Base-by-base conservation (phyloP, 2,329 filamentous ascomycete species). In the Leptosphaerulina australis region DNA sequence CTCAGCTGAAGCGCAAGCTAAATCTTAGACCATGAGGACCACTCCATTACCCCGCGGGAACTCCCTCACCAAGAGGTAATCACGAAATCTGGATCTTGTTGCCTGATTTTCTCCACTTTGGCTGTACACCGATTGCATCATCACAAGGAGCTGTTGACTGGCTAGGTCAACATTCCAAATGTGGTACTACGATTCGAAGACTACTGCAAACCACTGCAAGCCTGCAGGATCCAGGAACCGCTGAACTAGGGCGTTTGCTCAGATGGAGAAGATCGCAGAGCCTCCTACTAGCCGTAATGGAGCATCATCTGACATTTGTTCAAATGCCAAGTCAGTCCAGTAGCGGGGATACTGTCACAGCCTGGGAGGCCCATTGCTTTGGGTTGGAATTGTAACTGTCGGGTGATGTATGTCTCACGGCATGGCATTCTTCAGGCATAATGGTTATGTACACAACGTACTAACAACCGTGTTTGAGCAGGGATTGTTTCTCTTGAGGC, bases 231-330 rank as follows among this genome's bases (percentile, higher is more conserved):
- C 44, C 62, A 65, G 63, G 66, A 57, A 65, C 63, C 39, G 52
- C 29, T 34, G 49, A 38, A 53, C 55, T 45, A 40, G 28, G 56
- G 56, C 44, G 43, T 44, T 56, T 65, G 66, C 64, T 70, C 63
- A 61, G 61, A 67, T 68, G 67, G 66, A 63, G 66, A 65, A 67
- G 48, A 21, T 46, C 34, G 53, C 65, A 66, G 64, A 69, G 66
- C 68, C 66, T 67, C 66, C 41, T 62, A 31, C 58, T 63, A 60
- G 41, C 45, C 52, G 51, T 29, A 45, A 48, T 54, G 33, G 41
- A 46, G 53, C 38, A 39, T 39, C 47, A 51, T 50, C 50, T 55
- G 44, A 57, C 49, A 35, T 24, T 37, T 15, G 50, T 50, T 58
- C 58, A 55, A 59, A 56, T 64, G 56, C 59, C 24, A 50, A 57